Base-by-base conservation (phyloP, 495 filamentous ascomycete genomes). In the Penicillium robsamsonii region DNA sequence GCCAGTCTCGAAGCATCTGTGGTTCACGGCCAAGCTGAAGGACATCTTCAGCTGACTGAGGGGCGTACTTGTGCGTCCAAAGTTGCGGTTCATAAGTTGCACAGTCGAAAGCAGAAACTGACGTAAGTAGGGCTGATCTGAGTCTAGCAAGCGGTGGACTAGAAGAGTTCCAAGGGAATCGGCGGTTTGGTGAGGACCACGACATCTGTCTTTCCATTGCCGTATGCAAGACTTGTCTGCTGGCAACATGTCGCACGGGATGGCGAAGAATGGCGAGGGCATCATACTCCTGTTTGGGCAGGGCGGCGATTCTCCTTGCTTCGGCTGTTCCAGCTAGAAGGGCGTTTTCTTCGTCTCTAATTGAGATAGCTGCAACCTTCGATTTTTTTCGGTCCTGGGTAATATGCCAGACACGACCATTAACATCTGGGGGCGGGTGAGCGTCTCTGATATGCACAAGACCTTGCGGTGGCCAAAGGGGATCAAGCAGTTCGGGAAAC, bases 11-110 rank as follows among this genome's bases (percentile, higher is more conserved):
- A 30, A 99, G 69, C 29, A 95, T 73, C 7, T 77, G 68, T 5
- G 81, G 83, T 67, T 97, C 91, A 10, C 72, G 81, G 0, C 90
- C 88, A 18, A 75, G 64, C 64, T 96, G 92, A 22, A 99, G 80
- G 1, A 96, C 87, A 55, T 92, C 83, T 6, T 75, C 75, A 1
- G 90, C 84, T 24, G 67, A 75, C 29, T 64, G 73, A 0, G 95
- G 95, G 1, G 90, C 84, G 75, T 97, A 96, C 61, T 99, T 99
- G 29, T 92, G 86, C 2, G 74, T 62, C 95, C 95, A 99, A 40
- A 84, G 71, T 25, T 78, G 74, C 1, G 74, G 78, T 62, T 97
- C 94, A 60, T 86, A 96, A 40, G 82, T 75, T 17, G 82, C 86
- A 58, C 68, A 82, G 70, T 99, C 95, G 64, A 94, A 97, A 15